phyloP scores from a whole-genome alignment of 225 moss, liverwort and hornwort genomes.

The Ulota crispa region DNA sequence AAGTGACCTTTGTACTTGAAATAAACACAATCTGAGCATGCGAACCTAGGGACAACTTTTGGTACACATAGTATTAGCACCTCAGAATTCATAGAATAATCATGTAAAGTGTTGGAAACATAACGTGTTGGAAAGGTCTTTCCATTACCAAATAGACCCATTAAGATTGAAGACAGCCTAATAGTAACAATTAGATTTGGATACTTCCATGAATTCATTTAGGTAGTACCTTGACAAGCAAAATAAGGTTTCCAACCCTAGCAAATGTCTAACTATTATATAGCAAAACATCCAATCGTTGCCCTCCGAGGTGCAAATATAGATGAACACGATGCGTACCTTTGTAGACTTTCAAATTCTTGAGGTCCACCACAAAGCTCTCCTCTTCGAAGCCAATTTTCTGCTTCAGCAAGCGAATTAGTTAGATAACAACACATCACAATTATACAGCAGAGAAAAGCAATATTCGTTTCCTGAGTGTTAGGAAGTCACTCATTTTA shows the following conservation, averaged over 20 bases:
- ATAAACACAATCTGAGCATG: background rate
- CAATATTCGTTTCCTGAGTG: background rate
- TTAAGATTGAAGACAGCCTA: background rate
- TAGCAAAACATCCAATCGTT: background rate
- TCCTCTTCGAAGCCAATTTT: constrained; percentile 74
- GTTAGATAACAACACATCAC: background rate
- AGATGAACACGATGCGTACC: constrained; percentile 30
- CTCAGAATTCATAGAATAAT: background rate
- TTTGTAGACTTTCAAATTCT: constrained; percentile 72
- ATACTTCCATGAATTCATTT: background rate
- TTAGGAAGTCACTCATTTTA: background rate
- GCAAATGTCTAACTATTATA: background rate
- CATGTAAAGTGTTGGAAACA: background rate
- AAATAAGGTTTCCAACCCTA: background rate
- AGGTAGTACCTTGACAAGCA: background rate
- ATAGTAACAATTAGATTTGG: background rate
- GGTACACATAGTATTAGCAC: background rate
- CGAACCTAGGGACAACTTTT: background rate
- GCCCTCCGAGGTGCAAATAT: background rate
- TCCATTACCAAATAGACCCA: background rate
- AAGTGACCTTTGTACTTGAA: background rate
- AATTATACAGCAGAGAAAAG: background rate
- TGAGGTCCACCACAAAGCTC: constrained; percentile 71
- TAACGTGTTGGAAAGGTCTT: background rate
- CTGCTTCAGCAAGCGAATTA: constrained; percentile 29